A percentile compares a stretch with the other conserved stretches of the same genome.
Conservation (phyloP, 2,329 filamentous ascomycete genomes). For the Pseudogymnoascus sp. region DNA sequence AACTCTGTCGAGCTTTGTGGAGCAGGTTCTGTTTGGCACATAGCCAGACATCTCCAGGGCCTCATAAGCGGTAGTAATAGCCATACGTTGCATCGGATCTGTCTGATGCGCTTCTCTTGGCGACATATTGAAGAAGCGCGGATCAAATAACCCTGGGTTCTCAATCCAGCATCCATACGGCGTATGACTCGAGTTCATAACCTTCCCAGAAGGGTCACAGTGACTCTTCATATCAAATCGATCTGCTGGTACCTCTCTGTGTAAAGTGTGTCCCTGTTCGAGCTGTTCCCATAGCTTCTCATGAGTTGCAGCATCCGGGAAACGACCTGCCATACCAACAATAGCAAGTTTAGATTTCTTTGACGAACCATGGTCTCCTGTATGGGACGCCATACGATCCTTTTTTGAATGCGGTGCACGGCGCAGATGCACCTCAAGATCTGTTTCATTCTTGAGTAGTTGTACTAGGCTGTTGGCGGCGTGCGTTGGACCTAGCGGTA, state of each 20-base stretch:
- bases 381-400: not conserved
- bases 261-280: constrained; percentile 65
- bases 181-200: constrained; percentile 67
- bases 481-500: constrained; percentile 43
- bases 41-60: constrained; percentile 75
- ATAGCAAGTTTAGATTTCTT: constrained; percentile 68
- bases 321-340: constrained; percentile 72
- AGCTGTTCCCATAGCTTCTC: constrained; percentile 70
- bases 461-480: constrained; percentile 39
- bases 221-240: constrained; percentile 68
- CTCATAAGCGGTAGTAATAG: constrained; percentile 69
- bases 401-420: constrained; percentile 24
- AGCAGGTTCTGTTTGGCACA: constrained; percentile 45
- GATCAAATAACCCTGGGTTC: constrained; percentile 60
- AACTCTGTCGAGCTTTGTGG: constrained; percentile 34
- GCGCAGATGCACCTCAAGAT: constrained; percentile 36
- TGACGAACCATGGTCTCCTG: constrained; percentile 39
- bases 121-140: constrained; percentile 83
- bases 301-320: constrained; percentile 62
- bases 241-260: constrained; percentile 54
- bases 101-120: constrained; percentile 72
- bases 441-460: constrained; percentile 34
- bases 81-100: constrained; percentile 72
- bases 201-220: constrained; percentile 62
- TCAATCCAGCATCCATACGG: constrained; percentile 65